These are phyloP conservation scores for Trichoderma erinaceum DNA, from an alignment of 495 filamentous ascomycete genomes.

Conservation along the genomic window DNA sequence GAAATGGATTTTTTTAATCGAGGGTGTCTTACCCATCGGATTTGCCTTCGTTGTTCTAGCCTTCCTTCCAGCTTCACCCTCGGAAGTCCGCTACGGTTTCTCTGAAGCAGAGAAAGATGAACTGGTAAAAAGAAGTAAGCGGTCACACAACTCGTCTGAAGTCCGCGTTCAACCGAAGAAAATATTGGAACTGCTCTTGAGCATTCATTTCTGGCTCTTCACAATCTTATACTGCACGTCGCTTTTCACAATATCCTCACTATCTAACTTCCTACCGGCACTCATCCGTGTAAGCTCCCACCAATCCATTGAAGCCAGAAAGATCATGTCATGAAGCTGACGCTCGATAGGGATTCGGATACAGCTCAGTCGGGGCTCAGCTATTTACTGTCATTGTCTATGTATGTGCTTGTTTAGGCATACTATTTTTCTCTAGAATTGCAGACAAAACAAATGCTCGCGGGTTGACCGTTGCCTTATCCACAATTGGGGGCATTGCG, in stretches of 20 bases:
- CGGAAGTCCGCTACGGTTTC: background rate
- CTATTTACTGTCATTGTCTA: background rate
- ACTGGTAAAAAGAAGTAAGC: background rate
- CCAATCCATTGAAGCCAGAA: background rate
- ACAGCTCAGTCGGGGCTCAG: background rate
- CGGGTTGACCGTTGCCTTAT: background rate
- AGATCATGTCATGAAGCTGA: background rate
- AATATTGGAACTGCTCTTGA: background rate
- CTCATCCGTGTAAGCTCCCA: background rate
- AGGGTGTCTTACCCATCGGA: background rate
- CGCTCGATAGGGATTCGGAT: background rate
- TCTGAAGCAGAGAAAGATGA: background rate
- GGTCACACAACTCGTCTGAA: background rate
- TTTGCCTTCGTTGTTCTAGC: background rate
- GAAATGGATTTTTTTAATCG: background rate
- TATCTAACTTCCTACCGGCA: background rate
- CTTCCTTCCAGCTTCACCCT: background rate
- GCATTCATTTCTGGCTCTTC: background rate
- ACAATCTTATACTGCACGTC: background rate
- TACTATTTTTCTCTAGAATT: background rate
- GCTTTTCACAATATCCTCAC: background rate
- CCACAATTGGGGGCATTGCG: background rate
- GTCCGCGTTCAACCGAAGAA: background rate
- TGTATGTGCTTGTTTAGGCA: background rate
- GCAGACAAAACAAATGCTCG: background rate